Evolutionary conservation across 495 filamentous ascomycete genomes (phyloP).

Genomic region (Aspergillus incahuasiensis): DNA sequence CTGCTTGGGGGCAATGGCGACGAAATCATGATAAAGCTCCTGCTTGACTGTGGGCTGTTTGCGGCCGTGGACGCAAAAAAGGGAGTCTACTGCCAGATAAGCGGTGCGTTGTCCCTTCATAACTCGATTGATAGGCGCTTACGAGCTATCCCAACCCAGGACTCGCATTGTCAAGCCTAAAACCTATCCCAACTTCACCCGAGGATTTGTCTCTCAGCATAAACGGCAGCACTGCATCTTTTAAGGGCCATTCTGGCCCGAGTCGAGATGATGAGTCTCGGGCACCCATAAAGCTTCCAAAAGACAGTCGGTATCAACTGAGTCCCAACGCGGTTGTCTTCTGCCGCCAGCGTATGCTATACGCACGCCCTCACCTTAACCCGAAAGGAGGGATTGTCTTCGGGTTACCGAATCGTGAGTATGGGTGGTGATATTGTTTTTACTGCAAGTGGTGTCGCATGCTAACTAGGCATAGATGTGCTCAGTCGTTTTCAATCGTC

Average conservation of each 20-base stretch:
- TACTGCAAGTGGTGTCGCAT: no score
- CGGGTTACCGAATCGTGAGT: slow-evolving; percentile 58
- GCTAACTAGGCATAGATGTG: slow-evolving; percentile 56
- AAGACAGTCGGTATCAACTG: slow-evolving; percentile 1
- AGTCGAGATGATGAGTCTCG: background rate
- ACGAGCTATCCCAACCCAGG: slow-evolving; percentile 27
- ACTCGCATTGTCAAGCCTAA: slow-evolving; percentile 42
- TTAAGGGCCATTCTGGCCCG: background rate
- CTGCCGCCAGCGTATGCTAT: slow-evolving; percentile 80
- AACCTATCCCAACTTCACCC: slow-evolving; percentile 4
- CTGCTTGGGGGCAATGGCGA: slow-evolving; percentile 76
- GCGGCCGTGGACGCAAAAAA: slow-evolving; percentile 51
- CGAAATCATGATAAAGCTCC: slow-evolving; percentile 71
- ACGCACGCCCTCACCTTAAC: slow-evolving; percentile 67
- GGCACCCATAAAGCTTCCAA: background rate
- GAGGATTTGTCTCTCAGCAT: background rate
- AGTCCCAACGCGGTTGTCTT: slow-evolving; percentile 64
- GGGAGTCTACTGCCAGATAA: slow-evolving; percentile 71
- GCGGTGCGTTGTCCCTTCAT: slow-evolving; percentile 46
- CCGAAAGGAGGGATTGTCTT: slow-evolving; percentile 60
- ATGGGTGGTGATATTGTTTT: no score
- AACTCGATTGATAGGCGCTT: background rate
- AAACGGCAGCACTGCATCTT: background rate
- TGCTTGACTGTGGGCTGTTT: slow-evolving; percentile 79
- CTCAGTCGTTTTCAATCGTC: slow-evolving; percentile 66